phyloP scores from a whole-genome alignment of 169 alveolate species.

The Pseudocohnilembus persalinus region DNA sequence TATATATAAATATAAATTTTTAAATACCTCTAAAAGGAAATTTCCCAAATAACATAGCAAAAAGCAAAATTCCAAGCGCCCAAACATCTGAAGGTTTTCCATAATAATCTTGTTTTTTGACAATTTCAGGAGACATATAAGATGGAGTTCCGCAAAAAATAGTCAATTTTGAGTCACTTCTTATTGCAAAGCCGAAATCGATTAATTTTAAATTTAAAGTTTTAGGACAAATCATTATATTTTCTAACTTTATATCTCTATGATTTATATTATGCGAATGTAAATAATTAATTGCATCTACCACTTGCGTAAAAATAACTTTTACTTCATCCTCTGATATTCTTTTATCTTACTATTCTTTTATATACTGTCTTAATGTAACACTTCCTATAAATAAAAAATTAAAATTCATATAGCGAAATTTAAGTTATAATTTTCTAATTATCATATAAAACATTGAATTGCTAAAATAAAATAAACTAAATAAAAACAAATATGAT shows the following conservation, averaged over 20 bases:
- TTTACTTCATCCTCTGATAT: slow-evolving; percentile 55
- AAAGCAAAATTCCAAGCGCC: slow-evolving; percentile 76
- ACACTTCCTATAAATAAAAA: background rate
- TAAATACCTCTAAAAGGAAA: slow-evolving; percentile 72
- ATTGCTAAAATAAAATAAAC: slow-evolving; percentile 14
- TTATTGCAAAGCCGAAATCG: slow-evolving; percentile 70
- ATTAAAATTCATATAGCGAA: no score
- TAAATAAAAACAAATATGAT: no score
- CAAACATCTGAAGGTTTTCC: slow-evolving; percentile 79
- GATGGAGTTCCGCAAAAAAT: slow-evolving; percentile 72
- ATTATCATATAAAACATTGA: background rate
- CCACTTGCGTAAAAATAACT: slow-evolving; percentile 41
- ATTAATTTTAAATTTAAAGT: slow-evolving; percentile 53
- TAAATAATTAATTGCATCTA: slow-evolving; percentile 54
- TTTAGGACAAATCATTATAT: slow-evolving; percentile 51
- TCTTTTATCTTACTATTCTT: slow-evolving; percentile 23
- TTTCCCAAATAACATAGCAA: slow-evolving; percentile 66
- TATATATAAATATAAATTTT: no score
- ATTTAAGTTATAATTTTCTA: background rate
- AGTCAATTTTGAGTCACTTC: slow-evolving; percentile 44
- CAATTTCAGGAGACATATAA: slow-evolving; percentile 84
- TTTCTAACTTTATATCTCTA: slow-evolving; percentile 81
- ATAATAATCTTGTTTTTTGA: slow-evolving; percentile 57
- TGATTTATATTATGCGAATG: slow-evolving; percentile 64
- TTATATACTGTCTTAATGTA: slow-evolving; percentile 8